These are phyloP conservation scores for Wallemia ichthyophaga DNA, from an alignment of 1,284 basidiomycete genomes.

Conservation along the genomic window DNA sequence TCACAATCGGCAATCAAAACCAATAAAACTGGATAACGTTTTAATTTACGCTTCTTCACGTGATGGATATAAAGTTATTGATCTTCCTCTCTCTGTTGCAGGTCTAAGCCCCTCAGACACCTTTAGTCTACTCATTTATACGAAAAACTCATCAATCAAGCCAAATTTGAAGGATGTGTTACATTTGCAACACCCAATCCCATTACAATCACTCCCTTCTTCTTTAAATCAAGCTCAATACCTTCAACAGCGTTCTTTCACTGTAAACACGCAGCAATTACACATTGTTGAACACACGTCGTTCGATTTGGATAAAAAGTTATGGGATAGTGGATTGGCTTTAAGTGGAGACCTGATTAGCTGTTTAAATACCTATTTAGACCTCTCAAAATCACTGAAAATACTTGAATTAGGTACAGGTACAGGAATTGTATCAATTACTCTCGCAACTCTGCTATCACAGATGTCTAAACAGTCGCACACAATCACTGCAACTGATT, in stretches of 20 bases:
- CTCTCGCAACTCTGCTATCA: neutral
- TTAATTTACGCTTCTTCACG: too few relatives aligned
- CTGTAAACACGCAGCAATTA: neutral
- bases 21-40: too few relatives aligned
- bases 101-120: too few relatives aligned
- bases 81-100: too few relatives aligned
- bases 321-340: neutral
- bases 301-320: slow-evolving; percentile 1
- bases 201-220: neutral
- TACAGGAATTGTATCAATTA: neutral
- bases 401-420: neutral
- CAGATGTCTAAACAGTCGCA: neutral
- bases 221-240: neutral
- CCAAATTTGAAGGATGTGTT: too few relatives aligned
- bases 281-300: neutral
- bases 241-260: neutral
- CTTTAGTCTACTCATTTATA: too few relatives aligned
- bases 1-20: too few relatives aligned
- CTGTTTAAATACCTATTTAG: neutral
- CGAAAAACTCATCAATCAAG: too few relatives aligned
- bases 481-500: neutral
- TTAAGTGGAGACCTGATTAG: neutral
- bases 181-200: too few relatives aligned
- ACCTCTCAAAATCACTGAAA: neutral
- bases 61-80: neutral